Conservation (phyloP, 208 protist species). For the Crithidia expoeki region DNA sequence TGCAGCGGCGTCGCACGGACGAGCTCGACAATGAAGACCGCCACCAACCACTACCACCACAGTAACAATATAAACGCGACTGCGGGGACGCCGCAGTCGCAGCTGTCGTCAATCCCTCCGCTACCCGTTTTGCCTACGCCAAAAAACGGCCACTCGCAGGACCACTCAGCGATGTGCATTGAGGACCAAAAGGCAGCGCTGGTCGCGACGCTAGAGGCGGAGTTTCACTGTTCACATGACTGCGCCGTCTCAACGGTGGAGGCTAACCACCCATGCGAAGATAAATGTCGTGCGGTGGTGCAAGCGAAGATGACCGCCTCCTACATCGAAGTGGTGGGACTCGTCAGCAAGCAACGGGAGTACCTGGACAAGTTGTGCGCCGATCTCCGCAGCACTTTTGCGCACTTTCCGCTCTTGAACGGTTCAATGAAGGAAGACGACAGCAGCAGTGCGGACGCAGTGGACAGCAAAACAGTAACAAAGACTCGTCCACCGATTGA, state of each 20-base stretch:
- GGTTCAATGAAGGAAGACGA: conserved; percentile 11
- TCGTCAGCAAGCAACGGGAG: conserved; percentile 45
- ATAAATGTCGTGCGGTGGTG: conserved; percentile 26
- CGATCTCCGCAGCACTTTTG: conserved; percentile 22
- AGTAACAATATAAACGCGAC: neutral
- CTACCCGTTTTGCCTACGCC: neutral
- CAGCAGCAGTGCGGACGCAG: conserved; percentile 25
- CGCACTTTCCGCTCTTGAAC: conserved; percentile 41
- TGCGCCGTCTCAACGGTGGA: conserved; percentile 36
- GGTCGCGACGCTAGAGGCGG: conserved; percentile 2
- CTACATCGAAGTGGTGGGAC: conserved; percentile 52
- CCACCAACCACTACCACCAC: neutral
- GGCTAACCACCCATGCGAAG: conserved; percentile 32
- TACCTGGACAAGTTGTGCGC: conserved; percentile 32
- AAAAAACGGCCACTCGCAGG: neutral
- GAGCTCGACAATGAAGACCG: neutral
- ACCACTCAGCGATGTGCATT: neutral
- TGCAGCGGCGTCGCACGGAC: neutral
- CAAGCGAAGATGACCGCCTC: conserved; percentile 37
- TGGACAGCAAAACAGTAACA: neutral
- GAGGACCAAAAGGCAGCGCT: conserved; percentile 9
- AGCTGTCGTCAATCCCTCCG: neutral
- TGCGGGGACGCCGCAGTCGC: neutral
- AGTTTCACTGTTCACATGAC: conserved; percentile 32
- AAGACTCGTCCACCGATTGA: conserved; percentile 2